Conservation (phyloP, 2,329 filamentous ascomycete species). For the Beauveria bassiana region DNA sequence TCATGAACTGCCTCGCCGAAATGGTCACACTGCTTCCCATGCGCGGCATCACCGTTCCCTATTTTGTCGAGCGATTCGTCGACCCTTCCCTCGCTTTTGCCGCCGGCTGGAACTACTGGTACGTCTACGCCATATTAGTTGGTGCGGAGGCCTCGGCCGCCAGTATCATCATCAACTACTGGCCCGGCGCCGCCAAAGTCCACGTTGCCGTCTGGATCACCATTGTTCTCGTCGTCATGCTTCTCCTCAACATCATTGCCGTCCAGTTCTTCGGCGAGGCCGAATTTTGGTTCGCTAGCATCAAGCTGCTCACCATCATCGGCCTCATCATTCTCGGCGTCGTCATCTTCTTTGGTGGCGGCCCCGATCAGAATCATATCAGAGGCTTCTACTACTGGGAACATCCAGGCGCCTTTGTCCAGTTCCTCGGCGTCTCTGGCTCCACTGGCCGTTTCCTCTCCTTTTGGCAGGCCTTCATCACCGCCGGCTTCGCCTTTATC, state of each 20-base stretch:
- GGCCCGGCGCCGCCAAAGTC: constrained; percentile 39
- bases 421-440: constrained; percentile 40
- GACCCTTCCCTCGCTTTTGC: constrained; percentile 50
- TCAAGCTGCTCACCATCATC: constrained; percentile 53
- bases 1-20: constrained; percentile 49
- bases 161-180: constrained; percentile 53
- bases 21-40: constrained; percentile 49
- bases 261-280: constrained; percentile 52
- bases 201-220: constrained; percentile 52
- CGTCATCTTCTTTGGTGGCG: constrained; percentile 50
- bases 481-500: constrained; percentile 55
- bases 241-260: constrained; percentile 49
- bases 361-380: constrained; percentile 38
- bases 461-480: constrained; percentile 49
- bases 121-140: constrained; percentile 51
- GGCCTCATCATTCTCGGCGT: constrained; percentile 49
- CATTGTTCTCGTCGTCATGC: constrained; percentile 45
- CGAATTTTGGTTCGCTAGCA: constrained; percentile 53
- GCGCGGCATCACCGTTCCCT: constrained; percentile 48
- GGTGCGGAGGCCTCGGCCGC: constrained; percentile 52
- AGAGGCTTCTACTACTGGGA: constrained; percentile 42
- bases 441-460: constrained; percentile 44
- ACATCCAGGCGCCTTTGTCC: constrained; percentile 44
- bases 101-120: constrained; percentile 55
- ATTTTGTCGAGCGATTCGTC: constrained; percentile 48